Percentiles rank a stretch among this genome's conserved stretches.
phyloP scores from a whole-genome alignment of 148 eudicot genomes.

The Rhododendron molle region DNA sequence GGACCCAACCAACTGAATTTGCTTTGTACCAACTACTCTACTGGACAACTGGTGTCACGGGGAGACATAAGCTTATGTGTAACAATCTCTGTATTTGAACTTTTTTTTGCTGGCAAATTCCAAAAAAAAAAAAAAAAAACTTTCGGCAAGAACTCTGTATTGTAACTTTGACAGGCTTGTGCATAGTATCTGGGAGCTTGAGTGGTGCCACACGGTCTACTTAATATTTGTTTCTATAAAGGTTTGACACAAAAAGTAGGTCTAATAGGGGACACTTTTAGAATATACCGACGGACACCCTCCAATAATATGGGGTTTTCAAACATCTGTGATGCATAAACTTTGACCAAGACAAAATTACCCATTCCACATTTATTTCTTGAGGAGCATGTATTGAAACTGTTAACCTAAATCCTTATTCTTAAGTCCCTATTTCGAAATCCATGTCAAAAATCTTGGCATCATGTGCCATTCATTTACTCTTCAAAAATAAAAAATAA shows the following conservation, averaged over 20 bases:
- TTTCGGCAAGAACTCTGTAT: no score
- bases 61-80: background rate
- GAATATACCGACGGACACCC: background rate
- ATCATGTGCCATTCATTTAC: background rate
- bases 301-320: background rate
- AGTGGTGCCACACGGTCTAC: background rate
- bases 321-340: background rate
- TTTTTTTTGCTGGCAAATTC: no score
- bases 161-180: background rate
- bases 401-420: background rate
- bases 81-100: background rate
- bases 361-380: background rate
- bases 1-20: background rate
- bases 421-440: background rate
- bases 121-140: no score
- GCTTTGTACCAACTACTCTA: background rate
- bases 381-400: background rate
- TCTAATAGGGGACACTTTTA: background rate
- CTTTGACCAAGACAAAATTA: background rate
- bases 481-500: no score
- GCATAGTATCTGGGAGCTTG: background rate
- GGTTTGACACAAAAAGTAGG: background rate
- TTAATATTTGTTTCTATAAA: background rate
- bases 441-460: background rate
- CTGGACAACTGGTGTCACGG: background rate